Evolutionary conservation across 768 basidiomycete species (phyloP).

Genomic region (Lyophyllum decastes): DNA sequence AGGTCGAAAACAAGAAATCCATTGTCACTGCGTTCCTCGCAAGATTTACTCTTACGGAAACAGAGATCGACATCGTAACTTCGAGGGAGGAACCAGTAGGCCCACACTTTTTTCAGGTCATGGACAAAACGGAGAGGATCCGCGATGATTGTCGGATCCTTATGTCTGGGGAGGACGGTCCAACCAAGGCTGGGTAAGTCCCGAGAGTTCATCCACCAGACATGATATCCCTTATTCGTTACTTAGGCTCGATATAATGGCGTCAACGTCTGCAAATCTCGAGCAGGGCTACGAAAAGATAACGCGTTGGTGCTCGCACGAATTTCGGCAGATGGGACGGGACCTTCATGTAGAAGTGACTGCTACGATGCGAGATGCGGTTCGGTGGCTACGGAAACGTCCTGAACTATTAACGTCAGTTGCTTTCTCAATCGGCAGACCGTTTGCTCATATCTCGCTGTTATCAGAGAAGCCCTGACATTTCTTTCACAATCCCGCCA

Average conservation of each 20-base stretch:
- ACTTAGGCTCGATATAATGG: conserved; percentile 84
- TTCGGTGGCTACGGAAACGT: conserved; percentile 71
- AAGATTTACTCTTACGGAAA: conserved; percentile 80
- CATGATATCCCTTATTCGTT: background rate
- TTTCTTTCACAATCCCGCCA: conserved; percentile 83
- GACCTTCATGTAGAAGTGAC: conserved; percentile 75
- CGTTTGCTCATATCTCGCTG: background rate
- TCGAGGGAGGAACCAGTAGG: conserved; percentile 81
- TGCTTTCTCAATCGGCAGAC: conserved; percentile 14
- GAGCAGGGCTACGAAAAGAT: conserved; percentile 92
- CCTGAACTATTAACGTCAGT: conserved; percentile 75
- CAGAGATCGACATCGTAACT: conserved; percentile 72
- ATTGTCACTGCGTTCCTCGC: conserved; percentile 80
- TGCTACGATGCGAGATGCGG: conserved; percentile 65
- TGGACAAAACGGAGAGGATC: conserved; percentile 86
- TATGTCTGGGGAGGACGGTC: conserved; percentile 82
- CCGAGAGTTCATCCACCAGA: background rate
- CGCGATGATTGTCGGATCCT: conserved; percentile 83
- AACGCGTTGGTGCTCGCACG: conserved; percentile 80
- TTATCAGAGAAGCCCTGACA: conserved; percentile 63
- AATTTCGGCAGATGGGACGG: conserved; percentile 78
- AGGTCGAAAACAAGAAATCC: conserved; percentile 68
- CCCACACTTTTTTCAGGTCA: conserved; percentile 73
- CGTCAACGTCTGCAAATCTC: conserved; percentile 75
- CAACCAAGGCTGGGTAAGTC: conserved; percentile 75